Base-by-base conservation (phyloP, 768 basidiomycete species). In the Collybia mongolica region DNA sequence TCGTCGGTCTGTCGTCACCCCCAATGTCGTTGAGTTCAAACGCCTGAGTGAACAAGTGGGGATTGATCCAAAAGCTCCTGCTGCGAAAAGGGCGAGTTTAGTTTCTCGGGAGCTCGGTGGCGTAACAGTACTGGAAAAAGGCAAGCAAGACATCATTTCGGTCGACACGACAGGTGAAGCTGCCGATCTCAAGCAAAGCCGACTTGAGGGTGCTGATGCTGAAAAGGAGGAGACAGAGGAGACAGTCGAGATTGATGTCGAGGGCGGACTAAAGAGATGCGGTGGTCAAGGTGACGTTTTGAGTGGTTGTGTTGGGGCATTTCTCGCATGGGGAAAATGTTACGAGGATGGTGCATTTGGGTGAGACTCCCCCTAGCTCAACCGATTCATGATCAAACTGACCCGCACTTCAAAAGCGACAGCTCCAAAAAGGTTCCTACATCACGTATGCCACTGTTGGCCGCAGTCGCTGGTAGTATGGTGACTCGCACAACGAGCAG, bases 201-300 rank as follows among this genome's bases (percentile, higher is more conserved):
- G 74, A 45, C 35, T 77, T 23, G 67, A 65, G 45, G 71, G 67
- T 8, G 72, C 67, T 0, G 75, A 81, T 56, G 75, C 72, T 0
- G 64, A 82, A 20, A 72, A 77, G 46, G 80, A 82, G 53, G 75
- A 72, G 35, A 74, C 77, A 35, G 72, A 74, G 49, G 84, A 88
- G 60, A 79, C 81, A 3, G 68, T 93, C 3, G 74, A 79, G 46
- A 83, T 89, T 23, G 84, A 88, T 54, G 69, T 76, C 0, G 70
- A 81, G 47, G 97, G 97, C 1, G 94, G 96, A 1, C 58, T 91
- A 59, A 96, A 96, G 71, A 74, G 97, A 48, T 95, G 93, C 60
- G 96, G 97, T 11, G 97, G 97, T 1, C 97, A 98, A 65, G 97
- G 97, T 0, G 97, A 99, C 68, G 84, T 99, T 32, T 66, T 98